phyloP scores from a whole-genome alignment of 2,329 filamentous ascomycete species.

The Monosporascus sp. region DNA sequence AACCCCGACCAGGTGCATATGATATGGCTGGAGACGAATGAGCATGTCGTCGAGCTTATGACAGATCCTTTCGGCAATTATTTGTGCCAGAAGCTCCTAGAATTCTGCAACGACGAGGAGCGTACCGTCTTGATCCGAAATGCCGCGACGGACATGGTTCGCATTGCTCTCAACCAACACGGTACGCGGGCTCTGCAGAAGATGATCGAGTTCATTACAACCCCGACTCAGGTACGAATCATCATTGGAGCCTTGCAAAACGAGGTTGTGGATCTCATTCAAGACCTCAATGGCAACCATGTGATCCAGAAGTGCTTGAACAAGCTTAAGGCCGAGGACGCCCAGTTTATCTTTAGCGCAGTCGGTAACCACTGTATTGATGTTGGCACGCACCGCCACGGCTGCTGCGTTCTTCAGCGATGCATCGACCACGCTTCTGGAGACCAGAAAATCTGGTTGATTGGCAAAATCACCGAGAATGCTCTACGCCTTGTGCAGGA shows the following conservation, averaged over 20 bases:
- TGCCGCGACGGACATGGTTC: slow-evolving; percentile 79
- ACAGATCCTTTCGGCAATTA: slow-evolving; percentile 99
- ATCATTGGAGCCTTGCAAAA: slow-evolving; percentile 80
- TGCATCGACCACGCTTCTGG: slow-evolving; percentile 97
- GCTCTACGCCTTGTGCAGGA: slow-evolving; percentile 90
- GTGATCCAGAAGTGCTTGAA: slow-evolving; percentile 99
- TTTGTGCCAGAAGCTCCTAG: slow-evolving; percentile 94
- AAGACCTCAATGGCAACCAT: slow-evolving; percentile 97
- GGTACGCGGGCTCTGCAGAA: slow-evolving; percentile 95
- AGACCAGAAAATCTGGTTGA: slow-evolving; percentile 80
- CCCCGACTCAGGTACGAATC: slow-evolving; percentile 74
- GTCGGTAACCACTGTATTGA: slow-evolving; percentile 82
- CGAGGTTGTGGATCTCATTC: slow-evolving; percentile 88
- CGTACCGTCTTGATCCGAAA: slow-evolving; percentile 90
- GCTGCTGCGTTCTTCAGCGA: slow-evolving; percentile 94
- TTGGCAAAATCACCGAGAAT: slow-evolving; percentile 80
- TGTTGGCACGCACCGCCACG: slow-evolving; percentile 94
- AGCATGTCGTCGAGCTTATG: slow-evolving; percentile 96
- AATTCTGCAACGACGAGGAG: slow-evolving; percentile 92
- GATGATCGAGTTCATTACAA: slow-evolving; percentile 97
- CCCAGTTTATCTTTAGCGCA: slow-evolving; percentile 95
- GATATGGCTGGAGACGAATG: slow-evolving; percentile 91
- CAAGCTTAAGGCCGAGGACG: slow-evolving; percentile 76
- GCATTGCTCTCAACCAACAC: slow-evolving; percentile 94
- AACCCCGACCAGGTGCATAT: slow-evolving; percentile 77